Percentiles rank a stretch among this genome's conserved stretches.
These are phyloP conservation scores for Suillus americanus DNA, from an alignment of 768 basidiomycete species.

Conservation along the genomic window DNA sequence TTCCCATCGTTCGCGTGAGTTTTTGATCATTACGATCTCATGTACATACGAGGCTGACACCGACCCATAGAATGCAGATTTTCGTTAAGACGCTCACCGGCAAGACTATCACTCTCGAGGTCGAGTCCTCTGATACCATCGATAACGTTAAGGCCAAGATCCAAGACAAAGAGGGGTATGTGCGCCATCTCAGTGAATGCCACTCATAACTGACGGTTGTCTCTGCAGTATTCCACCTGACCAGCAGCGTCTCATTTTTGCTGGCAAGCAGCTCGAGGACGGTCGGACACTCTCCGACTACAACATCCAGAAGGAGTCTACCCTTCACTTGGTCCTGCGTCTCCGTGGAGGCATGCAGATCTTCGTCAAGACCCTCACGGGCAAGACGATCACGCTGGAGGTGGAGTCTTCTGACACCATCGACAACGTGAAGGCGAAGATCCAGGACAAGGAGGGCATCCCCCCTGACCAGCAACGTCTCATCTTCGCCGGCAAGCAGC, in stretches of 20 bases:
- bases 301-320: conserved; percentile 98
- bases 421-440: conserved; percentile 88
- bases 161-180: conserved; percentile 88
- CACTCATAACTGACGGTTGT: neutral
- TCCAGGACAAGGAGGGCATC: conserved; percentile 91
- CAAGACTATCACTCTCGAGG: conserved; percentile 81
- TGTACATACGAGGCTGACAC: neutral
- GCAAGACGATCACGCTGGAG: conserved; percentile 91
- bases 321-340: conserved; percentile 89
- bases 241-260: conserved; percentile 94
- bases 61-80: conserved; percentile 61
- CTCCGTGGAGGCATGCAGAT: conserved; percentile 92
- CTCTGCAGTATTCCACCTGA: conserved; percentile 44
- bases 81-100: conserved; percentile 85
- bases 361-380: conserved; percentile 80
- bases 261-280: conserved; percentile 96
- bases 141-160: conserved; percentile 83
- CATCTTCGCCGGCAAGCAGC: conserved; percentile 91
- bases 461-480: conserved; percentile 89
- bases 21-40: neutral
- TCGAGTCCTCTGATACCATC: conserved; percentile 74
- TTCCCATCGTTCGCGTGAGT: neutral
- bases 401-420: conserved; percentile 90
- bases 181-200: neutral
- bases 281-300: conserved; percentile 89